phyloP scores from a whole-genome alignment of 768 basidiomycete genomes.

The Arthromyces matolae region DNA sequence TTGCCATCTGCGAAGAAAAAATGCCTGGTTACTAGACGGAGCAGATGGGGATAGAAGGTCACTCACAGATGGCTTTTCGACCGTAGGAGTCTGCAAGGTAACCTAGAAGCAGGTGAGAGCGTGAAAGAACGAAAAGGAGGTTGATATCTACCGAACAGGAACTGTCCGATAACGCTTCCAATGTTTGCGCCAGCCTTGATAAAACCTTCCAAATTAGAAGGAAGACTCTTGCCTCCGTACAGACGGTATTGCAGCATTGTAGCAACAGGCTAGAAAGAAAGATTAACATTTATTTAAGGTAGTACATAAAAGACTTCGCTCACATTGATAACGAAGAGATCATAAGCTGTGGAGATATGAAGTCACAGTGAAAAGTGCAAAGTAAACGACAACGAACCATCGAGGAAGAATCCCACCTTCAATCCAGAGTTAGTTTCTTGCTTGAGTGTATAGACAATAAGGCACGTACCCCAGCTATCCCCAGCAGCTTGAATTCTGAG shows the following conservation, averaged over 20 bases:
- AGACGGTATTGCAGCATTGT: constrained; percentile 67
- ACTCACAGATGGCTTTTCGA: constrained; percentile 61
- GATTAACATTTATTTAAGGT: neutral
- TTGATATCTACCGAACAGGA: constrained; percentile 49
- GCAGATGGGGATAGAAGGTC: neutral
- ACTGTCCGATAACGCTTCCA: constrained; percentile 68
- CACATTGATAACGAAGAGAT: constrained; percentile 69
- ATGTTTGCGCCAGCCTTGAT: constrained; percentile 68
- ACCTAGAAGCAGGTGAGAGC: constrained; percentile 29
- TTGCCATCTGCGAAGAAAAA: constrained; percentile 51
- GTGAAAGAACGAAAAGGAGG: neutral
- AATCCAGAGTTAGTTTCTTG: neutral
- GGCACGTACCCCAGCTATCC: constrained; percentile 50
- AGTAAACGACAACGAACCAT: constrained; percentile 42
- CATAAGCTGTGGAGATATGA: constrained; percentile 57
- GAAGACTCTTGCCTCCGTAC: constrained; percentile 49
- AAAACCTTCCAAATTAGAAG: constrained; percentile 54
- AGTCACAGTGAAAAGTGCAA: too few relatives aligned
- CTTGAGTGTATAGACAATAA: neutral
- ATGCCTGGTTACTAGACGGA: neutral
- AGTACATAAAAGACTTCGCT: constrained; percentile 13
- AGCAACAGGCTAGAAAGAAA: constrained; percentile 48
- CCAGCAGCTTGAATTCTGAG: constrained; percentile 56
- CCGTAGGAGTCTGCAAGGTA: constrained; percentile 66
- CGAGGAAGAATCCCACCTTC: constrained; percentile 71